Percentiles rank a stretch among this genome's conserved stretches.
These are phyloP conservation scores for Paracoccidioides brasiliensis DNA, from an alignment of 2,329 filamentous ascomycete species.

Conservation along the genomic window DNA sequence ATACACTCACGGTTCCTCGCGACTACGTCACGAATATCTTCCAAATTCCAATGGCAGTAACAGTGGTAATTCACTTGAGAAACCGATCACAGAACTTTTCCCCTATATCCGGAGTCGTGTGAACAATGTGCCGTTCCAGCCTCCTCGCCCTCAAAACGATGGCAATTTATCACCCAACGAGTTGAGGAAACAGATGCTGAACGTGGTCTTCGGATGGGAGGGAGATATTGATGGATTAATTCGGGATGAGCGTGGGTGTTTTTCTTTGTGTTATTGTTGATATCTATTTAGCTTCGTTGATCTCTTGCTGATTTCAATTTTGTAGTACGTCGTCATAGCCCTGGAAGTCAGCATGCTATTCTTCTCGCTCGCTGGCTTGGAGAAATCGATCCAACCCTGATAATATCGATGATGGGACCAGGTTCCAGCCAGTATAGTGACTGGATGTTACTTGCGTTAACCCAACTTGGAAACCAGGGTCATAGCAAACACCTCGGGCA, in stretches of 20 bases:
- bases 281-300: conserved; percentile 10
- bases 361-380: conserved; percentile 88
- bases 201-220: conserved; percentile 89
- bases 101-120: conserved; percentile 71
- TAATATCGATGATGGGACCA: conserved; percentile 60
- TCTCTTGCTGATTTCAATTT: neutral
- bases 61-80: conserved; percentile 47
- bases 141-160: conserved; percentile 47
- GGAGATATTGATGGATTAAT: conserved; percentile 70
- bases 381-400: conserved; percentile 66
- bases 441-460: conserved; percentile 92
- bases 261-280: neutral
- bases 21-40: conserved; percentile 66
- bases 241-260: conserved; percentile 56
- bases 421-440: conserved; percentile 86
- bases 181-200: conserved; percentile 79
- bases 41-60: conserved; percentile 38
- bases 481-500: conserved; percentile 85
- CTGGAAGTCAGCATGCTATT: conserved; percentile 64
- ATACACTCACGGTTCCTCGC: conserved; percentile 41
- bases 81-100: conserved; percentile 65
- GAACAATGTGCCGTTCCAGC: conserved; percentile 69
- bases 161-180: conserved; percentile 57
- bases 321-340: conserved; percentile 53
- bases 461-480: conserved; percentile 63